These are phyloP conservation scores for Heimioporus sp. DNA, from an alignment of 768 basidiomycete genomes.

Conservation along the genomic window DNA sequence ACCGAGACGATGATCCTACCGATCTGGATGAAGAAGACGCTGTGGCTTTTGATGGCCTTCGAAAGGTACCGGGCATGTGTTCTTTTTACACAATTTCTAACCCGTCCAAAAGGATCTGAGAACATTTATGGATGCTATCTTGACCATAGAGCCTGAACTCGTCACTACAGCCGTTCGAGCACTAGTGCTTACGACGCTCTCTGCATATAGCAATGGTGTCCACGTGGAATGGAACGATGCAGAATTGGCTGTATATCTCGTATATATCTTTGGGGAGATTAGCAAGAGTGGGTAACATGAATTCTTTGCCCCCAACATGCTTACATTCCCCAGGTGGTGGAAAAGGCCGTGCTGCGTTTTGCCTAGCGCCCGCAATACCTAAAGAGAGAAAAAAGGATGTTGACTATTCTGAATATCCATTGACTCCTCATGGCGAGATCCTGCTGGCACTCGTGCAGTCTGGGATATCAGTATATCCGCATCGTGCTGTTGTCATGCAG, in stretches of 20 bases:
- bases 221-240: conserved; percentile 87
- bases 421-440: conserved; percentile 91
- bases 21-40: conserved; percentile 89
- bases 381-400: conserved; percentile 65
- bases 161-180: conserved; percentile 76
- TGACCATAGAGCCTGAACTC: conserved; percentile 81
- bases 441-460: conserved; percentile 81
- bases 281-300: conserved; percentile 65
- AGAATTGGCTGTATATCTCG: conserved; percentile 89
- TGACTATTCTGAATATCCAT: conserved; percentile 76
- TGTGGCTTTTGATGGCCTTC: conserved; percentile 77
- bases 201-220: conserved; percentile 58
- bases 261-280: conserved; percentile 93
- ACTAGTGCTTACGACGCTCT: conserved; percentile 72
- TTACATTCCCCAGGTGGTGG: conserved; percentile 51
- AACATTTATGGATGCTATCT: conserved; percentile 82
- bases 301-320: background rate
- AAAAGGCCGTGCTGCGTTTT: conserved; percentile 86
- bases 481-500: conserved; percentile 81
- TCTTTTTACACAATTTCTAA: conserved; percentile 11
- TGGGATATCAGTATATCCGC: conserved; percentile 78
- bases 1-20: conserved; percentile 69
- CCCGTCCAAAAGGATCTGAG: conserved; percentile 66
- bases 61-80: conserved; percentile 57
- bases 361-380: conserved; percentile 65